Conservation (phyloP, 768 basidiomycete species). For the Lenzites betulinus region DNA sequence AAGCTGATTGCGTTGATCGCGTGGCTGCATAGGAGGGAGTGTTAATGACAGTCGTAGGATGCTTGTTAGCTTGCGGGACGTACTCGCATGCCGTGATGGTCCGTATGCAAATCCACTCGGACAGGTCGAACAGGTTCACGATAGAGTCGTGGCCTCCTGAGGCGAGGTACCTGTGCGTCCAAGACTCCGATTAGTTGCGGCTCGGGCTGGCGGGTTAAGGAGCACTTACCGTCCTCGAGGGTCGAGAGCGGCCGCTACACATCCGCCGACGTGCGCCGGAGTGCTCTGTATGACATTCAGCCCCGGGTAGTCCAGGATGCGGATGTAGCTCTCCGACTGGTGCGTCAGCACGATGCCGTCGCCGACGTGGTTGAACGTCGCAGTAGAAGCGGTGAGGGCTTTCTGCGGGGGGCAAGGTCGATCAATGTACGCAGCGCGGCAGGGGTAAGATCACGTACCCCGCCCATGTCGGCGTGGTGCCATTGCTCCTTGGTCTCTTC, state of each 20-base stretch:
- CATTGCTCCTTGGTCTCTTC: constrained; percentile 58
- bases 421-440: no score
- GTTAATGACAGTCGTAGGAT: constrained; percentile 1
- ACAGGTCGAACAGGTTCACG: constrained; percentile 76
- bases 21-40: constrained; percentile 45
- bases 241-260: constrained; percentile 72
- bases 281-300: constrained; percentile 58
- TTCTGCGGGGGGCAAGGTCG: neutral
- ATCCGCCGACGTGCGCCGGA: constrained; percentile 81
- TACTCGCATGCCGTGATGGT: constrained; percentile 84
- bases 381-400: constrained; percentile 58
- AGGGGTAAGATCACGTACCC: neutral
- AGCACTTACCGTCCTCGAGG: constrained; percentile 73
- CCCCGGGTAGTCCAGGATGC: constrained; percentile 70
- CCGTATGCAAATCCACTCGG: constrained; percentile 78
- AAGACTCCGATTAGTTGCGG: neutral
- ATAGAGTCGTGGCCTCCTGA: constrained; percentile 83
- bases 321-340: constrained; percentile 62
- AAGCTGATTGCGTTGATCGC: constrained; percentile 75
- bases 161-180: constrained; percentile 61
- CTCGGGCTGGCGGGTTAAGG: neutral
- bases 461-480: constrained; percentile 39
- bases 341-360: constrained; percentile 71
- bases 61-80: constrained; percentile 31
- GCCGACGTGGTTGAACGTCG: constrained; percentile 75